Conservation (phyloP, 768 basidiomycete species). For the Leccinum barrowsii region DNA sequence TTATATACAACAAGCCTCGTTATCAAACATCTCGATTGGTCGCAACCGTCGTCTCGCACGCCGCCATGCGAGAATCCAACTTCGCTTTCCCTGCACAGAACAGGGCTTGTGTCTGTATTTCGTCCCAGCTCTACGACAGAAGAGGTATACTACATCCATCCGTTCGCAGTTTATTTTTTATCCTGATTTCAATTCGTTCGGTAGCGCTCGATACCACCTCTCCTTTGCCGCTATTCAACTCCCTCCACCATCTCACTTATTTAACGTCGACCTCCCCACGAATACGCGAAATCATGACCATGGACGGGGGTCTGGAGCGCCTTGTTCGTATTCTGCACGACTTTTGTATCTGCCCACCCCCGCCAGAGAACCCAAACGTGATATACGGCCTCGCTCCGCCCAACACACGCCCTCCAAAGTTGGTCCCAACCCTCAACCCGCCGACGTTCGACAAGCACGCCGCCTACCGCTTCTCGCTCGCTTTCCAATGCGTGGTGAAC, state of each 20-base stretch:
- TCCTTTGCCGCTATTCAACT: slow-evolving; percentile 79
- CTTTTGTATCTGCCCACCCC: slow-evolving; percentile 79
- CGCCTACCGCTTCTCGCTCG: slow-evolving; percentile 85
- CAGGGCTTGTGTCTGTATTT: slow-evolving; percentile 92
- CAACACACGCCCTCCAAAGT: slow-evolving; percentile 51
- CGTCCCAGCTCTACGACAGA: slow-evolving; percentile 91
- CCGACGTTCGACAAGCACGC: slow-evolving; percentile 75
- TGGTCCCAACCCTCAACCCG: slow-evolving; percentile 62
- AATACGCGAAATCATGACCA: slow-evolving; percentile 97
- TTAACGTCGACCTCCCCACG: slow-evolving; percentile 96
- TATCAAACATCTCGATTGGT: slow-evolving; percentile 19
- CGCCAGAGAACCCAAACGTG: slow-evolving; percentile 70
- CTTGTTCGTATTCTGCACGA: slow-evolving; percentile 90
- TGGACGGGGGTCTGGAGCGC: slow-evolving; percentile 95
- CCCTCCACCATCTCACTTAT: slow-evolving; percentile 92
- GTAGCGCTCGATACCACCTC: slow-evolving; percentile 53
- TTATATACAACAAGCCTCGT: slow-evolving; percentile 1
- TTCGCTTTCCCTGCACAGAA: slow-evolving; percentile 94
- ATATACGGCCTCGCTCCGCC: slow-evolving; percentile 79
- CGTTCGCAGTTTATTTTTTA: background rate
- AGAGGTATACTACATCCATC: slow-evolving; percentile 57
- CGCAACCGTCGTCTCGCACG: slow-evolving; percentile 17
- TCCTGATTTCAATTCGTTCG: slow-evolving; percentile 4
- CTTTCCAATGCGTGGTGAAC: slow-evolving; percentile 96
- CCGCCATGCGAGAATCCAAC: slow-evolving; percentile 87